Evolutionary conservation across 108 stramenopile genomes (phyloP).

Genomic region (Nannochloropsis gaditana): DNA sequence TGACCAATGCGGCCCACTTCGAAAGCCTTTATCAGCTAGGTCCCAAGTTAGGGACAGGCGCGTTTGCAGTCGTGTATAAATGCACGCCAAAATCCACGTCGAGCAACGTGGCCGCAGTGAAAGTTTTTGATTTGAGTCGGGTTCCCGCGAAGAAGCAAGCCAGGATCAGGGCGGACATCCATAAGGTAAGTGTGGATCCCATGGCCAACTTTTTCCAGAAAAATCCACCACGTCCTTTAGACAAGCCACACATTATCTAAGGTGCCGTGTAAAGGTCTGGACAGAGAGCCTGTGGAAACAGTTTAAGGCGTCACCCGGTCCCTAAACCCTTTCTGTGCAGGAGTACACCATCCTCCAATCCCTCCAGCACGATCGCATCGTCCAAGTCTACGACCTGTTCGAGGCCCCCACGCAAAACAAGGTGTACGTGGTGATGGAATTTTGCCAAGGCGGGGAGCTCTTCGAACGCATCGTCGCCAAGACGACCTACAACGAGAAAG

Average conservation of each 20-base stretch:
- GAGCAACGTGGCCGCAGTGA: conserved; percentile 20
- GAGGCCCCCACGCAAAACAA: background rate
- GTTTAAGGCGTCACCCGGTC: conserved; percentile 23
- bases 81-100: conserved; percentile 11
- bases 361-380: background rate
- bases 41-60: conserved; percentile 35
- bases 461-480: conserved; percentile 91
- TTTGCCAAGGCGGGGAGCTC: conserved; percentile 59
- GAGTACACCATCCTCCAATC: conserved; percentile 7
- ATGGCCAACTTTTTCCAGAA: too few species aligned
- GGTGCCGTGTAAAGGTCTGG: background rate
- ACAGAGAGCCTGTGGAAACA: conserved; percentile 47
- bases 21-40: conserved; percentile 9
- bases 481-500: conserved; percentile 82
- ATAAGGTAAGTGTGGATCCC: background rate
- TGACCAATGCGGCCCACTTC: background rate
- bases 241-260: too few species aligned
- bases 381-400: background rate
- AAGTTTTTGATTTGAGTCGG: conserved; percentile 38
- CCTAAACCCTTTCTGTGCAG: conserved; percentile 29
- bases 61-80: conserved; percentile 31
- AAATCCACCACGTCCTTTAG: too few species aligned
- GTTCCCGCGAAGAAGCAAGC: conserved; percentile 2
- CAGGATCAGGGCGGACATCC: background rate
- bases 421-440: conserved; percentile 69